These are phyloP conservation scores for Chaetomiaceae sp. DNA, from an alignment of 2,329 filamentous ascomycete species.

Conservation along the genomic window DNA sequence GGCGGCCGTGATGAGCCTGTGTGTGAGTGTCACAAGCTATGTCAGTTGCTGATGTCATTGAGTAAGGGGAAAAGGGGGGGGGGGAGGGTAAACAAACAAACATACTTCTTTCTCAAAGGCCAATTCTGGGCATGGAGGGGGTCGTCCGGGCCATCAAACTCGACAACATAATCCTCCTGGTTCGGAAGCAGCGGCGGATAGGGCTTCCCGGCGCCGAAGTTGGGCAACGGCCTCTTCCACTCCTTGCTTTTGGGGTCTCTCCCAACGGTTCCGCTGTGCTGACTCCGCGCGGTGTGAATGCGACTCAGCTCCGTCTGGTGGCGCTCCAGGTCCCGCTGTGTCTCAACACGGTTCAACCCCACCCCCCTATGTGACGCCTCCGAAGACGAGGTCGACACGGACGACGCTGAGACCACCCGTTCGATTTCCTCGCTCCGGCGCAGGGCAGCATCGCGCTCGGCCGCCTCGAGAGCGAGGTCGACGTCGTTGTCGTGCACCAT, in stretches of 20 bases:
- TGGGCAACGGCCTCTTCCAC: slow-evolving; percentile 57
- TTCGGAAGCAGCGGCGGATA: slow-evolving; percentile 67
- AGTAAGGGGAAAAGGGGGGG: background rate
- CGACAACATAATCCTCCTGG: slow-evolving; percentile 73
- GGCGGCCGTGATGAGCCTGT: slow-evolving; percentile 56
- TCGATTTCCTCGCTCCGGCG: slow-evolving; percentile 54
- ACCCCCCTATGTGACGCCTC: slow-evolving; percentile 38
- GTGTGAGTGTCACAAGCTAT: background rate
- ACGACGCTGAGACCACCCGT: slow-evolving; percentile 52
- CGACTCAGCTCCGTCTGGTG: slow-evolving; percentile 66
- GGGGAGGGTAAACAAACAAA: slow-evolving; percentile 17
- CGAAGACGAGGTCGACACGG: slow-evolving; percentile 46
- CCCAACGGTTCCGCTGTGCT: slow-evolving; percentile 71
- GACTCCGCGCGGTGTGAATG: slow-evolving; percentile 65
- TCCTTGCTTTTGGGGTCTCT: slow-evolving; percentile 43
- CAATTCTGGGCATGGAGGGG: slow-evolving; percentile 86
- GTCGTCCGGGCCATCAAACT: slow-evolving; percentile 80
- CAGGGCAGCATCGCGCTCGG: slow-evolving; percentile 50
- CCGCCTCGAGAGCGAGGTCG: slow-evolving; percentile 50
- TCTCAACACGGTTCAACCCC: slow-evolving; percentile 58
- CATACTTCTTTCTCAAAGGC: slow-evolving; percentile 71
- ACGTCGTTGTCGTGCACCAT: slow-evolving; percentile 48
- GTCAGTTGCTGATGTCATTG: background rate
- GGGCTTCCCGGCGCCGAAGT: slow-evolving; percentile 69
- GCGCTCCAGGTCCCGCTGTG: slow-evolving; percentile 63